A percentile compares a stretch with the other conserved stretches of the same genome.
These are phyloP conservation scores for Eucalyptus pauciflora DNA, from an alignment of 345 rosid species.

Conservation along the genomic window DNA sequence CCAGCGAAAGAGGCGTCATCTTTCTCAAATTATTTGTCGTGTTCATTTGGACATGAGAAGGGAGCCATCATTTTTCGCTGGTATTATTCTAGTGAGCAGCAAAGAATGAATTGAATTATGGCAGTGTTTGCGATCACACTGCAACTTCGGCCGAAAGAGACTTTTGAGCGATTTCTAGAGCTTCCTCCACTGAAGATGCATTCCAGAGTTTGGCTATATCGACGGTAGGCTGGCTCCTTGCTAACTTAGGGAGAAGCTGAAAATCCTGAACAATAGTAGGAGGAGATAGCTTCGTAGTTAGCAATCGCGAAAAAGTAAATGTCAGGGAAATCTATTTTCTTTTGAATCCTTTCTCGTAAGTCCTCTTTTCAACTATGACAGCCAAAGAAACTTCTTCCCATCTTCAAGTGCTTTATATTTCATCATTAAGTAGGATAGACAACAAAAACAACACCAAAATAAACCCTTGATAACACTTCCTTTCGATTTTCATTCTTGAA, in stretches of 20 bases:
- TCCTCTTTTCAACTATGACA: not conserved
- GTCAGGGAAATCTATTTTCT: not conserved
- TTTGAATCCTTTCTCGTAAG: not conserved
- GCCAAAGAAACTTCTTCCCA: too few relatives aligned
- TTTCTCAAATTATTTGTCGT: not conserved
- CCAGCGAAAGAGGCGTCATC: not conserved
- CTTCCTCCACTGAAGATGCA: constrained; percentile 89
- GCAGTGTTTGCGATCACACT: not conserved
- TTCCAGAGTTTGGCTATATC: constrained; percentile 63
- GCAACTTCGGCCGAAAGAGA: constrained; percentile 21
- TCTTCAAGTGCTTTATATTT: too few relatives aligned
- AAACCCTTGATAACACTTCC: too few relatives aligned
- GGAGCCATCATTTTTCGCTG: not conserved
- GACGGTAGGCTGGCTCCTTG: constrained; percentile 67
- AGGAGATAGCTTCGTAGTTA: not conserved
- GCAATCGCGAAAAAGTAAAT: not conserved
- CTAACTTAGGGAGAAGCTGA: constrained; percentile 72
- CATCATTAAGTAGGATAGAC: too few relatives aligned
- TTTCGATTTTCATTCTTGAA: too few relatives aligned
- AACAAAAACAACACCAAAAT: too few relatives aligned
- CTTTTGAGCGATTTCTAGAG: constrained; percentile 47
- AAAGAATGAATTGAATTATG: not conserved
- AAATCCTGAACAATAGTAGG: constrained; percentile 34
- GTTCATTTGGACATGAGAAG: not conserved
- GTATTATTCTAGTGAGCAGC: not conserved